phyloP scores from a whole-genome alignment of 1,139 yeast genomes.

The Taphrina pruni region DNA sequence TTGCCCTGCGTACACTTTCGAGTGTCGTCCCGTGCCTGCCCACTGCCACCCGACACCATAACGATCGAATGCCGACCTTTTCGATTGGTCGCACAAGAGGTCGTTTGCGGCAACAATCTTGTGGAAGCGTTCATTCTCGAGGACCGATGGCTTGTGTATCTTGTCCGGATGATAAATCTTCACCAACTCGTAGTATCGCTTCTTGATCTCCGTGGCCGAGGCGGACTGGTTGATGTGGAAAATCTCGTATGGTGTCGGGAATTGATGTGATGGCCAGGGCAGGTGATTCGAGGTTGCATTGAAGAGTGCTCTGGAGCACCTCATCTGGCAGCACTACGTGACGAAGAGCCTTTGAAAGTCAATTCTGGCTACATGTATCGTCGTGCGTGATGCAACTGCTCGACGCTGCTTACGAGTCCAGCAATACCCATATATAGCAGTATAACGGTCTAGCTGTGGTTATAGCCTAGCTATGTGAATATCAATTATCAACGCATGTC shows the following conservation, averaged over 20 bases:
- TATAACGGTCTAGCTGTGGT: too few species aligned
- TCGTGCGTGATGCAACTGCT: too few species aligned
- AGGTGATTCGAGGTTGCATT: constrained; percentile 13
- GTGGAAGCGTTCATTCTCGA: constrained; percentile 63
- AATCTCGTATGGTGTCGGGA: constrained; percentile 70
- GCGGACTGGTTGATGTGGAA: constrained; percentile 58
- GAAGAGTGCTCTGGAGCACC: constrained; percentile 13
- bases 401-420: not conserved
- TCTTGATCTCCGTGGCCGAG: constrained; percentile 58
- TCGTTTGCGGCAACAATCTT: constrained; percentile 75
- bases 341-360: too few species aligned
- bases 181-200: constrained; percentile 67
- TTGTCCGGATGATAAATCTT: constrained; percentile 87
- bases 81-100: constrained; percentile 64
- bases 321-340: not conserved
- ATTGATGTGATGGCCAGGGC: constrained; percentile 25
- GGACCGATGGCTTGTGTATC: constrained; percentile 37
- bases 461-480: too few species aligned
- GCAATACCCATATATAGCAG: not conserved
- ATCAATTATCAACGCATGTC: not conserved
- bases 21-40: constrained; percentile 23
- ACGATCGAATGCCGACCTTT: constrained; percentile 57
- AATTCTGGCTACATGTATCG: too few species aligned
- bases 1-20: constrained; percentile 34
- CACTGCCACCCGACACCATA: constrained; percentile 46